phyloP scores from a whole-genome alignment of 2,329 filamentous ascomycete genomes.

The Fusarium clavum region DNA sequence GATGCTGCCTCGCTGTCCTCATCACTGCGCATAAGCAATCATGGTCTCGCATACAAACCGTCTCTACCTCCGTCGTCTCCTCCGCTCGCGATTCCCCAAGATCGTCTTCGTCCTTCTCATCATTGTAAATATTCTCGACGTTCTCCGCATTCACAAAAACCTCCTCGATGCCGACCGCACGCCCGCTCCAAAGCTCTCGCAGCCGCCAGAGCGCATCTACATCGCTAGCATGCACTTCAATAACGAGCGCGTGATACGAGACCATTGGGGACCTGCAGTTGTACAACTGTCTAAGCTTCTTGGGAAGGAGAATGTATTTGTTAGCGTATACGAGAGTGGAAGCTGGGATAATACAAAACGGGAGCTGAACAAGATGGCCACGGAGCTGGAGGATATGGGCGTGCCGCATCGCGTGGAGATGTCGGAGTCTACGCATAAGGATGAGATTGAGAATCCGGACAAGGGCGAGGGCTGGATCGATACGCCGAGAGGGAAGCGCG shows the following conservation, averaged over 20 bases:
- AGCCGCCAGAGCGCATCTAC: conserved; percentile 63
- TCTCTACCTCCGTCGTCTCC: conserved; percentile 53
- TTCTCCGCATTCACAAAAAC: conserved; percentile 53
- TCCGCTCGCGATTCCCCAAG: conserved; percentile 52
- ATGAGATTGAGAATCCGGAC: conserved; percentile 62
- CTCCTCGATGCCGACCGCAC: conserved; percentile 48
- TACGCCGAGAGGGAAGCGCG: conserved; percentile 64
- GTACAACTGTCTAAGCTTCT: conserved; percentile 66
- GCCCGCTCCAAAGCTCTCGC: conserved; percentile 41
- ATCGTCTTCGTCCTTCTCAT: conserved; percentile 51
- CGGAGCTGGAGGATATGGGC: conserved; percentile 61
- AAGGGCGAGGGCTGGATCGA: conserved; percentile 70
- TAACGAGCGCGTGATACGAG: conserved; percentile 68
- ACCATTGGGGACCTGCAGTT: conserved; percentile 72
- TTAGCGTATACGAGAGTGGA: conserved; percentile 76
- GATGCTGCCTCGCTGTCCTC: conserved; percentile 41
- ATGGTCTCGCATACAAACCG: conserved; percentile 50
- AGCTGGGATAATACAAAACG: conserved; percentile 76
- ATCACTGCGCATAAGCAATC: conserved; percentile 34
- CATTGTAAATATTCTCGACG: conserved; percentile 55
- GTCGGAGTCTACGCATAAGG: conserved; percentile 68
- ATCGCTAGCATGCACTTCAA: conserved; percentile 79
- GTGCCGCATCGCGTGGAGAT: conserved; percentile 67
- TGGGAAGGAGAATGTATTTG: conserved; percentile 73
- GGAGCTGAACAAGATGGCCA: conserved; percentile 67